These are phyloP conservation scores for Pyronema omphalodes DNA, from an alignment of 495 filamentous ascomycete species.

Conservation along the genomic window DNA sequence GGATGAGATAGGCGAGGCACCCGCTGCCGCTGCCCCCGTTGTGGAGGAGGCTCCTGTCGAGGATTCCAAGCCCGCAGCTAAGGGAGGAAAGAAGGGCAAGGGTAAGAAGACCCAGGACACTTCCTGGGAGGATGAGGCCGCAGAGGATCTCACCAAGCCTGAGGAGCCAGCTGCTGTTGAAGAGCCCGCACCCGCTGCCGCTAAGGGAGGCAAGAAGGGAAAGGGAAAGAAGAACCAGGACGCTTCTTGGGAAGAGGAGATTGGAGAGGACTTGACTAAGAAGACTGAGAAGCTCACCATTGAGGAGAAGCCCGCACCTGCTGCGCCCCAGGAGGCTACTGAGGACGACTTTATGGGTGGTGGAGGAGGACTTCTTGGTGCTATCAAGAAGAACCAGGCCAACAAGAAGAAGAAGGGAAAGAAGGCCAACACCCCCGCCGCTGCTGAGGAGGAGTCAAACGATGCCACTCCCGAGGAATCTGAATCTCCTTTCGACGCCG, in stretches of 20 bases:
- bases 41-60: slow-evolving; percentile 18
- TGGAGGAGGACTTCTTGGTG: slow-evolving; percentile 55
- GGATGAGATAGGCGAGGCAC: slow-evolving; percentile 51
- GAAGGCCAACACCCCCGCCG: slow-evolving; percentile 28
- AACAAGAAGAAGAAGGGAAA: slow-evolving; percentile 84
- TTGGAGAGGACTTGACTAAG: slow-evolving; percentile 37
- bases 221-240: slow-evolving; percentile 54
- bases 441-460: slow-evolving; percentile 57
- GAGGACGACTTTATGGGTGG: slow-evolving; percentile 36
- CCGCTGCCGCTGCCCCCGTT: slow-evolving; percentile 32
- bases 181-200: slow-evolving; percentile 15
- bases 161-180: neutral
- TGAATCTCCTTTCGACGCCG: slow-evolving; percentile 32
- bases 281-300: slow-evolving; percentile 35
- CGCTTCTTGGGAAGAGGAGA: slow-evolving; percentile 93
- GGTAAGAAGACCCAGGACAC: slow-evolving; percentile 78
- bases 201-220: slow-evolving; percentile 15
- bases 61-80: slow-evolving; percentile 12
- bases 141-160: too few relatives aligned
- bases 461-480: slow-evolving; percentile 32
- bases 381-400: slow-evolving; percentile 71
- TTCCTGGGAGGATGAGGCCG: slow-evolving; percentile 82
- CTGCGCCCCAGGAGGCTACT: slow-evolving; percentile 26
- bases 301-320: slow-evolving; percentile 14
- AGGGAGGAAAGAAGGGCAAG: slow-evolving; percentile 2